Evolutionary conservation across 1,139 yeast species (phyloP).

Genomic region (Taphrina populina): DNA sequence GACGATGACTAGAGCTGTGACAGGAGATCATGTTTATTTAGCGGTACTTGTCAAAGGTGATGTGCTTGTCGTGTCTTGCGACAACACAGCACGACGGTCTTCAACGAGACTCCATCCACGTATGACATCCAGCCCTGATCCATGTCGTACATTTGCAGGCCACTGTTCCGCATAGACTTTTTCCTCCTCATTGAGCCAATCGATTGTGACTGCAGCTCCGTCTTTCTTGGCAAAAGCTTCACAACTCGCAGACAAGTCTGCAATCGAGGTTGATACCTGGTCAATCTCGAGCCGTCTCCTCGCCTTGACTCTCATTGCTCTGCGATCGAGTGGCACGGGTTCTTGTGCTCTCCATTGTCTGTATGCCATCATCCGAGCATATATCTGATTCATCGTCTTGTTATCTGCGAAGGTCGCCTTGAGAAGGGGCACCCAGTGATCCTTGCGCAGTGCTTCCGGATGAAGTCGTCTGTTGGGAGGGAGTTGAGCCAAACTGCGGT

Average conservation of each 20-base stretch:
- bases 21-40: no score
- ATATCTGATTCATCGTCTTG: conserved; percentile 20
- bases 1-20: no score
- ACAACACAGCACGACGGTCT: not conserved
- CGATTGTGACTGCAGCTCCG: conserved; percentile 3
- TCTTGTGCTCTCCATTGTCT: conserved; percentile 16
- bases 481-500: conserved; percentile 13
- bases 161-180: conserved; percentile 18
- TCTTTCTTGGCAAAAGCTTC: conserved; percentile 9
- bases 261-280: conserved; percentile 24
- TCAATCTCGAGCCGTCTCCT: conserved; percentile 23
- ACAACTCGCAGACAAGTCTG: conserved; percentile 24
- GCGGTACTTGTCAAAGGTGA: no score
- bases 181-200: conserved; percentile 21
- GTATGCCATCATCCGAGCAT: conserved; percentile 21
- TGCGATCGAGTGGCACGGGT: conserved; percentile 18
- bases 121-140: conserved; percentile 9
- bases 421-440: conserved; percentile 28
- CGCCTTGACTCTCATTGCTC: conserved; percentile 11
- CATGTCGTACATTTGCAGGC: conserved; percentile 21
- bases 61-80: no score
- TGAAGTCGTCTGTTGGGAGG: conserved; percentile 31
- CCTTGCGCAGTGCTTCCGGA: conserved; percentile 22
- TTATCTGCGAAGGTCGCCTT: conserved; percentile 11
- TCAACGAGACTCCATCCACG: conserved; percentile 13